Evolutionary conservation across 2,329 filamentous ascomycete species (phyloP).

Genomic region (Fusarium circinatum): DNA sequence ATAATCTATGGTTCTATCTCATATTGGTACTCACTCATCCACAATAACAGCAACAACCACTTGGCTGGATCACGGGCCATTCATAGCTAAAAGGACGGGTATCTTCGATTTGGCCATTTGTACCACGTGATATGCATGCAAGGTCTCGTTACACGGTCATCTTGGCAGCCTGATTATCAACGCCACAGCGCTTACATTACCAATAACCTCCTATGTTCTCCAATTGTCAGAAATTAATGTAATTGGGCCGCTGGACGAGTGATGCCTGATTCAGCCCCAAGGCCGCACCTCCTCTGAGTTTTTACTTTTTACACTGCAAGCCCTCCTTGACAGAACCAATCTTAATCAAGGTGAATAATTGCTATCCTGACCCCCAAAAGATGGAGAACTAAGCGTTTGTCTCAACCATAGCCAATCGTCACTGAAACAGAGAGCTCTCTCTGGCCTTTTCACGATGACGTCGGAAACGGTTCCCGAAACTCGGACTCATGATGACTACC

Average conservation of each 20-base stretch:
- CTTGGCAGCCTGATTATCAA: not conserved
- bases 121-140: not conserved
- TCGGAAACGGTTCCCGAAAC: too few species aligned
- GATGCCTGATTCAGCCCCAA: not conserved
- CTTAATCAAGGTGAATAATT: not conserved
- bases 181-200: not conserved
- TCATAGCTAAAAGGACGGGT: too few species aligned
- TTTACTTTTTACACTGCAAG: not conserved
- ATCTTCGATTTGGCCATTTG: not conserved
- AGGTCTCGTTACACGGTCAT: not conserved
- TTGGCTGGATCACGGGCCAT: too few species aligned
- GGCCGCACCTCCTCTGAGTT: too few species aligned
- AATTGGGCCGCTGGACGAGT: not conserved
- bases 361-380: too few species aligned
- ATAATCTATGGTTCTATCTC: too few species aligned
- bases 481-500: too few species aligned
- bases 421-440: not conserved
- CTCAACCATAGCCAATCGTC: not conserved
- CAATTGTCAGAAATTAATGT: not conserved
- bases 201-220: not conserved
- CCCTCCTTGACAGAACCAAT: not conserved
- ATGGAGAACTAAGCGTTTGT: not conserved
- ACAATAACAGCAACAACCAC: too few species aligned
- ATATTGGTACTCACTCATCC: too few species aligned
- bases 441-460: too few species aligned